phyloP scores from a whole-genome alignment of 495 filamentous ascomycete species.

The Lasiosphaeria miniovina region DNA sequence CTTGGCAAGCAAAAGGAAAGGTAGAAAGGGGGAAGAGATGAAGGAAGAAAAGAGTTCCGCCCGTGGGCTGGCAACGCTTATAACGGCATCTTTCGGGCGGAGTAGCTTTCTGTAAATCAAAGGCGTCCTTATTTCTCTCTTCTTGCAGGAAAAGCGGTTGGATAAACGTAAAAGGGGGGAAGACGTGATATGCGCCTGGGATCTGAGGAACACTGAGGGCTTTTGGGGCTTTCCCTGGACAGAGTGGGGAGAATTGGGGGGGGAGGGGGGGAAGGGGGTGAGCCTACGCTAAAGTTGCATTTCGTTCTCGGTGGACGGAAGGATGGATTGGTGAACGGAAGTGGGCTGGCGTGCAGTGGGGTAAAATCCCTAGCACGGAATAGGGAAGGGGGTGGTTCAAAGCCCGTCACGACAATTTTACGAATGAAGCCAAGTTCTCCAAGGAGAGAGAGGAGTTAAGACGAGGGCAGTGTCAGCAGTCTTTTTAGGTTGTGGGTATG shows the following conservation, averaged over 20 bases:
- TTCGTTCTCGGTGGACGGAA: neutral
- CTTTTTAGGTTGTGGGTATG: neutral
- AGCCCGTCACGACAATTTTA: too few species aligned
- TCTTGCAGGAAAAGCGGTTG: conserved; percentile 11
- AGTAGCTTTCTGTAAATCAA: conserved; percentile 1
- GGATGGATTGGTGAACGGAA: neutral
- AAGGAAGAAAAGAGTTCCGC: conserved; percentile 11
- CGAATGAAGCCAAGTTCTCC: too few species aligned
- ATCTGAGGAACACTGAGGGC: conserved; percentile 22
- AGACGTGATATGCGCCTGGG: conserved; percentile 14
- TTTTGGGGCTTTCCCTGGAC: conserved; percentile 14
- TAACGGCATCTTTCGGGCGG: conserved; percentile 13
- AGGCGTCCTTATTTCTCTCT: conserved; percentile 11
- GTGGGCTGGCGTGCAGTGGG: neutral
- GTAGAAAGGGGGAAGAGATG: neutral
- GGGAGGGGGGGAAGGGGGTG: conserved; percentile 7
- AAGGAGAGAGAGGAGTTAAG: too few species aligned
- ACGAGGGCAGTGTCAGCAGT: too few species aligned
- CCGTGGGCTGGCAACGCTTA: conserved; percentile 15
- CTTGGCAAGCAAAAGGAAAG: conserved; percentile 20
- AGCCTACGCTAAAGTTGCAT: neutral
- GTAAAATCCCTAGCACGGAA: too few species aligned
- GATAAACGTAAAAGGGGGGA: conserved; percentile 6
- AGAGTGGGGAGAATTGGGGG: conserved; percentile 1
- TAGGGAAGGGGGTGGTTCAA: too few species aligned